Evolutionary conservation across 768 basidiomycete species (phyloP), one percentile per base, ranked within the genome.

Genomic region (Lactifluus piperatus): DNA sequence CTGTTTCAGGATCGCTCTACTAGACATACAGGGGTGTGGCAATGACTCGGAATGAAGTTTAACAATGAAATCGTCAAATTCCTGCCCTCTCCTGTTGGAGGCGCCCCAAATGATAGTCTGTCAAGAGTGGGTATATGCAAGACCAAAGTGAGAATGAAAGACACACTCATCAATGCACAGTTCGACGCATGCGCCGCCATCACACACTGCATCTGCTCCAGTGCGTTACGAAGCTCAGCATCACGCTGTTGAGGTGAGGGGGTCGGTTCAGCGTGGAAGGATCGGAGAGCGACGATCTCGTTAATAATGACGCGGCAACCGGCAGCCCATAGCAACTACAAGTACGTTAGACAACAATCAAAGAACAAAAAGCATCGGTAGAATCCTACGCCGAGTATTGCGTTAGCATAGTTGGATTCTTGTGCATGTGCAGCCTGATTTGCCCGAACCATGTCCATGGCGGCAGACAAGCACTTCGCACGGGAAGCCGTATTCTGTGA

Each of bases 401-500:
- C 49, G 30, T n/a, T 53, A 10, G 36, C 27, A 51, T 45, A 44
- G 13, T 29, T 20, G 29, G 18, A 50, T 4, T 64, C 62, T 7
- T 56, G 64, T 1, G 37, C 50, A 8, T 32, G 54, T 1, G 51
- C 45, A 0, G 50, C 51, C 7, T 45, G 54, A 16, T 59, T 63
- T 9, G 57, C 61, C 1, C 45, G 57, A 13, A 64, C 52, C 6
- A 64, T 62, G 14, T 49, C 57, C 39, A 54, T 48, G n/a, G 56
- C 61, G 9, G 64, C 57, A 18, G 56, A 54, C 46, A 64, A 36
- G 57, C 64, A 63, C 51, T 64, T 64, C 11, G 44, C 36, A 16
- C 64, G 64, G 6, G 64, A 64, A 14, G 18, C 64, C 1, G 54
- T 51, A 22, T 62, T 64, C 54, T 64, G 64, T 5, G 54, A 43